Evolutionary conservation across 2,329 filamentous ascomycete species (phyloP).

Genomic region (Escovopsis sp.): DNA sequence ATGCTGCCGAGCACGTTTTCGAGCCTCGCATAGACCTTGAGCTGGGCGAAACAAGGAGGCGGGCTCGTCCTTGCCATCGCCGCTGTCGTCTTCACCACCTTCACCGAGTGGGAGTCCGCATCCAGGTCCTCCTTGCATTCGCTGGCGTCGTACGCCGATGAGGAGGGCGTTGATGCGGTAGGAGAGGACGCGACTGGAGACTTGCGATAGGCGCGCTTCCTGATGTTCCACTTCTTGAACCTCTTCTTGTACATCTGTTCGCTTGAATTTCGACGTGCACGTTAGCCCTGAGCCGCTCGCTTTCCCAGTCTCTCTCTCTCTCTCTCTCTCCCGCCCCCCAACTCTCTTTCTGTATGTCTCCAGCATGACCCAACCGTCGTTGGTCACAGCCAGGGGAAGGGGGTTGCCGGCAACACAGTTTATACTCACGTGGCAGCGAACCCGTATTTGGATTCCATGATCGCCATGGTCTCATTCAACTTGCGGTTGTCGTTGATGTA

Average conservation of each 20-base stretch:
- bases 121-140: not conserved
- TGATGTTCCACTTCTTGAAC: conserved; percentile 23
- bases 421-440: conserved; percentile 23
- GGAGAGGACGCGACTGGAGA: not conserved
- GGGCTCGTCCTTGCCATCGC: not conserved
- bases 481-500: conserved; percentile 23
- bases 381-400: too few species aligned
- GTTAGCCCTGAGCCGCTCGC: not conserved
- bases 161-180: conserved; percentile 3
- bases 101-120: conserved; percentile 1
- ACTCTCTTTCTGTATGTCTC: too few species aligned
- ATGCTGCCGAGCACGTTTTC: conserved; percentile 21
- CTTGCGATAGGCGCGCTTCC: conserved; percentile 22
- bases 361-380: too few species aligned
- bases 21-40: conserved; percentile 14
- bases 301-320: too few species aligned
- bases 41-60: conserved; percentile 10
- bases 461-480: conserved; percentile 22
- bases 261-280: conserved; percentile 8
- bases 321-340: too few species aligned
- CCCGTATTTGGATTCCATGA: conserved; percentile 19
- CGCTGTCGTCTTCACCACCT: not conserved
- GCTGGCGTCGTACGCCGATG: not conserved
- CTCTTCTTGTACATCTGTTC: conserved; percentile 27
- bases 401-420: not conserved